These are phyloP conservation scores for Xylariaceae sp. DNA, from an alignment of 2,329 filamentous ascomycete genomes.

Conservation along the genomic window DNA sequence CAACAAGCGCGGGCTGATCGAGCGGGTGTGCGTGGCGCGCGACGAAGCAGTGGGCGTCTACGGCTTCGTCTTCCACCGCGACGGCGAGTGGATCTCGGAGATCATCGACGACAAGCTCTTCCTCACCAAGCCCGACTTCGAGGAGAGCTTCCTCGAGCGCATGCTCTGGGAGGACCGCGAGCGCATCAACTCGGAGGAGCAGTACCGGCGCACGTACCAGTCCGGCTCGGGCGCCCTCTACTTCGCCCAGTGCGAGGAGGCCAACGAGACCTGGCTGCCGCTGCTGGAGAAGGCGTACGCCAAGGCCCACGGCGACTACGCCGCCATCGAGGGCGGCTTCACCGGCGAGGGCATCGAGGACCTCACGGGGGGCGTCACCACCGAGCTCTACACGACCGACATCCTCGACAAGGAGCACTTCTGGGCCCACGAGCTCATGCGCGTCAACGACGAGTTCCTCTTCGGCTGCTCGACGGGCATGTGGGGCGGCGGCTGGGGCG, in stretches of 20 bases:
- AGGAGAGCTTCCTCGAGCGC: conserved; percentile 46
- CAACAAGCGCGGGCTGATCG: conserved; percentile 64
- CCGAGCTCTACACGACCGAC: conserved; percentile 57
- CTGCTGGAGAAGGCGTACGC: conserved; percentile 68
- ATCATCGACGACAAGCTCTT: conserved; percentile 53
- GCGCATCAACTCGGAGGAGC: conserved; percentile 44
- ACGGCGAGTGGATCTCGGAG: conserved; percentile 63
- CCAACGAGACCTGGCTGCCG: conserved; percentile 66
- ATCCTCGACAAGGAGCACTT: conserved; percentile 70
- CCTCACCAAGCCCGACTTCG: conserved; percentile 51
- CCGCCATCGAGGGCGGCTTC: conserved; percentile 62
- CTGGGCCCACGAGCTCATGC: conserved; percentile 70
- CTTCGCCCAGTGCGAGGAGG: conserved; percentile 61
- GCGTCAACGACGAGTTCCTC: conserved; percentile 70
- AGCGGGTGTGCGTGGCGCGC: conserved; percentile 64
- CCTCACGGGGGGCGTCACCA: conserved; percentile 58
- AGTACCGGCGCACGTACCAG: conserved; percentile 58
- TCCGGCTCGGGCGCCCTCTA: conserved; percentile 61
- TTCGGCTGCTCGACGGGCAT: conserved; percentile 53
- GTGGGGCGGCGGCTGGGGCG: conserved; percentile 36
- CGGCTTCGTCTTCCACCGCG: conserved; percentile 76
- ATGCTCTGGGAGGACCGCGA: conserved; percentile 37
- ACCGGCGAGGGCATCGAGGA: conserved; percentile 51
- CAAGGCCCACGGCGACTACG: conserved; percentile 68
- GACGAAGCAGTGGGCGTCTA: conserved; percentile 73